phyloP scores from a whole-genome alignment of 192 early-diverging fungal genomes.

The Coemansia sp. region DNA sequence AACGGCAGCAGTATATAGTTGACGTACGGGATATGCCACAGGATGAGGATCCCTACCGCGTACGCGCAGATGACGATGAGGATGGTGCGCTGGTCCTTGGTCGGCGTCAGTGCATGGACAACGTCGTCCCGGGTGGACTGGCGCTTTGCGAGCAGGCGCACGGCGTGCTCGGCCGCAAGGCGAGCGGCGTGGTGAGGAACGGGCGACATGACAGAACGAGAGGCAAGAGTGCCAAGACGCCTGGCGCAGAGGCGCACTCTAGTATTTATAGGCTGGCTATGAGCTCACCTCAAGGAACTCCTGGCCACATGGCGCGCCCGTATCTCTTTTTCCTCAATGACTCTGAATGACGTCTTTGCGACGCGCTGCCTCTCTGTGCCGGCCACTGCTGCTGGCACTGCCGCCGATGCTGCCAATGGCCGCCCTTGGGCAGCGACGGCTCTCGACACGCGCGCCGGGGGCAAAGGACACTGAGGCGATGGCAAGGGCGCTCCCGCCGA shows the following conservation, averaged over 20 bases:
- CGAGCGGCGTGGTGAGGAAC: neutral
- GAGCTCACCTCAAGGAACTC: too few species aligned
- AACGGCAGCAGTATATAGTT: conserved; percentile 90
- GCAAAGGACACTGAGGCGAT: conserved; percentile 15
- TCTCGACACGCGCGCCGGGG: neutral
- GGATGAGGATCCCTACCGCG: conserved; percentile 57
- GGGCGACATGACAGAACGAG: conserved; percentile 3
- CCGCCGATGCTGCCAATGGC: neutral
- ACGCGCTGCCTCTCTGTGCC: too few species aligned
- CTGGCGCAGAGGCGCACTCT: too few species aligned
- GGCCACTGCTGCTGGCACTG: neutral
- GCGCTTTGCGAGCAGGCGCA: conserved; percentile 3
- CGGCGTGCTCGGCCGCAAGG: neutral
- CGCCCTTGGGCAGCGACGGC: neutral
- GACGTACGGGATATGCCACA: conserved; percentile 85
- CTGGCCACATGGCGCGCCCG: too few species aligned
- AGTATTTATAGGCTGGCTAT: too few species aligned
- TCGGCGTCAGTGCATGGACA: conserved; percentile 31
- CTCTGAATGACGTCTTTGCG: too few species aligned
- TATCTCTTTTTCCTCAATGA: too few species aligned
- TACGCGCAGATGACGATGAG: conserved; percentile 60
- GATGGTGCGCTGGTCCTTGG: conserved; percentile 29
- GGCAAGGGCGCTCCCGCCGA: conserved; percentile 36
- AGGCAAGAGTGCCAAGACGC: neutral
- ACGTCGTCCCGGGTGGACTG: conserved; percentile 26